Conservation (phyloP, 1,284 basidiomycete genomes). For the Pseudozyma thailandica region DNA sequence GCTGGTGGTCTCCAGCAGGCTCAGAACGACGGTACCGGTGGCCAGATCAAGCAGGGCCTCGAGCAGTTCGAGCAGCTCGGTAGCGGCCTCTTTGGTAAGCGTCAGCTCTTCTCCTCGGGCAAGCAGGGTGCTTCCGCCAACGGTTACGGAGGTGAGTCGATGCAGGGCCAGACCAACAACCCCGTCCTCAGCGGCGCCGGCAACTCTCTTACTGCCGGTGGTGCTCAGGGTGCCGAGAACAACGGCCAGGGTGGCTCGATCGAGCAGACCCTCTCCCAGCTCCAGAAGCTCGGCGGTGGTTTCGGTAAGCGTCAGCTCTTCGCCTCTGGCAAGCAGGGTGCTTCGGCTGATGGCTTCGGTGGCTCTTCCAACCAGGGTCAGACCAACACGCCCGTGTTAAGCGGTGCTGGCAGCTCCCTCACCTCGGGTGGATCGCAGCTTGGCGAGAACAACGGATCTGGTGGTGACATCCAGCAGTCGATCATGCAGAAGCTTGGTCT, state of each 20-base stretch:
- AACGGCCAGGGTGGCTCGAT: slow-evolving; percentile 23
- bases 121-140: slow-evolving; percentile 27
- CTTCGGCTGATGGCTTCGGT: slow-evolving; percentile 29
- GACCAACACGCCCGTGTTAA: slow-evolving; percentile 18
- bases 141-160: slow-evolving; percentile 17
- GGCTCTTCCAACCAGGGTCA: slow-evolving; percentile 21
- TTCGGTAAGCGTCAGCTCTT: slow-evolving; percentile 24
- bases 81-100: slow-evolving; percentile 16
- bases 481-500: slow-evolving; percentile 28
- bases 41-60: slow-evolving; percentile 23
- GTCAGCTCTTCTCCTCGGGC: slow-evolving; percentile 16
- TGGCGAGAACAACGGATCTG: slow-evolving; percentile 24
- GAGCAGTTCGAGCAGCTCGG: slow-evolving; percentile 18
- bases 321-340: slow-evolving; percentile 24
- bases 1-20: slow-evolving; percentile 20
- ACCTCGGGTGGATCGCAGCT: slow-evolving; percentile 19
- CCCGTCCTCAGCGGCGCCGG: slow-evolving; percentile 23
- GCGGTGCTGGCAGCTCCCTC: slow-evolving; percentile 15
- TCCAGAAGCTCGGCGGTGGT: slow-evolving; percentile 28
- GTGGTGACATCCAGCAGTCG: slow-evolving; percentile 20
- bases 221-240: slow-evolving; percentile 25
- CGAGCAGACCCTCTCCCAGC: slow-evolving; percentile 23
- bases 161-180: slow-evolving; percentile 18
- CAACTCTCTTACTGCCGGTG: slow-evolving; percentile 20
- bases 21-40: slow-evolving; percentile 26